phyloP scores from a whole-genome alignment of 164 flowering plant genomes.

The Houttuynia cordata region DNA sequence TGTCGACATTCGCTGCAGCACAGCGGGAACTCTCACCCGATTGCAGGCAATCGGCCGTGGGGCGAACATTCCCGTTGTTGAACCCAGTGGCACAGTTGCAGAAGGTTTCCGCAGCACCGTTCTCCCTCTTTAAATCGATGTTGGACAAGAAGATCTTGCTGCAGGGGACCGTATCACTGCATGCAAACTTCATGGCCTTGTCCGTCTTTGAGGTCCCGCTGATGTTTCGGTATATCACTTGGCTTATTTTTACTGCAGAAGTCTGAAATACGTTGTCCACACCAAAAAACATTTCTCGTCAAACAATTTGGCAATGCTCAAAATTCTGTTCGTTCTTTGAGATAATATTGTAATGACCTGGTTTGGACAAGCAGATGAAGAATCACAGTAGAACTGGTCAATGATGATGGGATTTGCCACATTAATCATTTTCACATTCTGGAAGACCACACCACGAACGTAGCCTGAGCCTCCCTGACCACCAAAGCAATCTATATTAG shows the following conservation, averaged over 20 bases:
- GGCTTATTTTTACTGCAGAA: constrained; percentile 70
- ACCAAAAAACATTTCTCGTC: not conserved
- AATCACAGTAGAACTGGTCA: constrained; percentile 97
- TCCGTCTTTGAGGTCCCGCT: constrained; percentile 68
- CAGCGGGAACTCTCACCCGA: not conserved
- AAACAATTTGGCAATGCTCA: no score
- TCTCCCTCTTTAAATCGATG: constrained; percentile 46
- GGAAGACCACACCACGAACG: constrained; percentile 51
- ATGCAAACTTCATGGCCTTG: constrained; percentile 77
- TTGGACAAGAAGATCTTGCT: constrained; percentile 54
- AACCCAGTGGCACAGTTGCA: constrained; percentile 75
- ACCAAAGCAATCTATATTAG: not conserved
- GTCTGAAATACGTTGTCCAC: constrained; percentile 27
- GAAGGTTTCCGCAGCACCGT: constrained; percentile 65
- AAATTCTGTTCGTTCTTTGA: not conserved
- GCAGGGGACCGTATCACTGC: constrained; percentile 94
- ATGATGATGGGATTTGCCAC: constrained; percentile 86
- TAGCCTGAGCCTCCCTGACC: constrained; percentile 87
- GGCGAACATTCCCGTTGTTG: constrained; percentile 52
- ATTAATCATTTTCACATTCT: constrained; percentile 70
- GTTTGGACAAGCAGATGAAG: constrained; percentile 53
- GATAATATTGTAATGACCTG: constrained; percentile 33
- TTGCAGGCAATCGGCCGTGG: constrained; percentile 64
- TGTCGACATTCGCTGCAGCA: constrained; percentile 9
- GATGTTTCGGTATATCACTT: constrained; percentile 70